Evolutionary conservation across 139 green algal genomes (phyloP), one percentile per base, ranked within the genome.

Genomic region (Zygnema circumcarinatum): DNA sequence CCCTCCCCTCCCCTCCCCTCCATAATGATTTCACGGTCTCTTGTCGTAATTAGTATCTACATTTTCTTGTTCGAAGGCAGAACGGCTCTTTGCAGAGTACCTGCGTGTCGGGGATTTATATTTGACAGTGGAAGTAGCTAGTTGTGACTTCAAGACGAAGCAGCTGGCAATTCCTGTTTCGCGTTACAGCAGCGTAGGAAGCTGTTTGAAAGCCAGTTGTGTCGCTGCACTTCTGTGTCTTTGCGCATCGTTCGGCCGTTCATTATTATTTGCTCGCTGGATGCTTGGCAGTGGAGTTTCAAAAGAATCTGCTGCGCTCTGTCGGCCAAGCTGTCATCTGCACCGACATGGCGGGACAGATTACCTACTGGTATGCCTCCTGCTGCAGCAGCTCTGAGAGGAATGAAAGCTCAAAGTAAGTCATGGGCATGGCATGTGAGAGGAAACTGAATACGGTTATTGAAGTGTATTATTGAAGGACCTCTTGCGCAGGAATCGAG

Each of bases 311-410:
- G 42, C 79, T 85, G 79, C 35, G 33, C 38, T 75, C 39, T n/a
- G 79, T 85, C 25, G 79, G 79, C 22, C 79, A 85, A 40, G 79
- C 79, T 29, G 52, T 85, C 42, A 85, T 85, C 47, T 85, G 79
- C 52, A 85, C 79, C n/a, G 79, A 85, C 79, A 38, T 85, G 22
- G n/a, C 41, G 22, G 79, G 79, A 38, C 62, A 25, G 25, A 85
- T 85, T 40, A 85, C 79, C 79, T 85, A 85, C 79, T 85, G 79
- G 79, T 85, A 39, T n/a, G 76, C n/a, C n/a, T n/a, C n/a, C n/a
- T n/a, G n/a, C n/a, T n/a, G n/a, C n/a, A 33, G 11, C 40, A 35
- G 33, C 20, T 16, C 11, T 78, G 69, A 11, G 16, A 52, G 33
- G 69, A 31, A 31, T 25, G 29, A 25, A 31, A 25, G 56, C 25